These are phyloP conservation scores for Heliamphora exappendiculata DNA, from an alignment of 148 eudicot genomes.

Conservation along the genomic window DNA sequence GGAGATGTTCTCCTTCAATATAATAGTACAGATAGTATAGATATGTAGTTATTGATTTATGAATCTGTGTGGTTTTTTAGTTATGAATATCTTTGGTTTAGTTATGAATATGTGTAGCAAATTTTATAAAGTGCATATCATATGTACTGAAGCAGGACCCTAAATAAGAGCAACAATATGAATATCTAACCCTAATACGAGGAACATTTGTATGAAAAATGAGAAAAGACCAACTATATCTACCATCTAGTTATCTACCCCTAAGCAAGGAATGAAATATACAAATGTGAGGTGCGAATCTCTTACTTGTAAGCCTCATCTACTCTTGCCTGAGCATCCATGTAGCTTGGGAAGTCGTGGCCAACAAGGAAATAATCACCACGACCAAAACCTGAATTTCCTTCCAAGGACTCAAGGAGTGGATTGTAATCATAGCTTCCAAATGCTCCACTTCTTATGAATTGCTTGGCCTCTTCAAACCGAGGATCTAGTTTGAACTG, in stretches of 20 bases:
- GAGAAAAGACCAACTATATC: neutral
- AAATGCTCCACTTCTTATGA: constrained; percentile 85
- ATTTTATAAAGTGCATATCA: no score
- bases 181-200: neutral
- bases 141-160: no score
- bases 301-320: constrained; percentile 97
- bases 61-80: no score
- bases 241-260: neutral
- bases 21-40: no score
- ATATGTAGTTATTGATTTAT: no score
- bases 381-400: constrained; percentile 82
- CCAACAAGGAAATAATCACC: constrained; percentile 97
- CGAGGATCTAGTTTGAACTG: constrained; percentile 94
- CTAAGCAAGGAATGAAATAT: neutral
- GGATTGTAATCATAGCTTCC: constrained; percentile 95
- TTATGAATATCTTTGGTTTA: no score
- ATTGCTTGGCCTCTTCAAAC: constrained; percentile 61
- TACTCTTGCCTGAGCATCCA: constrained; percentile 86
- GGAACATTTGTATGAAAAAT: neutral
- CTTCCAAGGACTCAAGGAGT: constrained; percentile 92
- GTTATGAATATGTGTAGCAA: no score
- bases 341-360: constrained; percentile 83
- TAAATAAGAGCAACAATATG: no score
- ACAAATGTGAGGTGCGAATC: neutral
- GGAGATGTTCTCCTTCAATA: no score